A percentile compares a stretch with the other conserved stretches of the same genome.
phyloP scores from a whole-genome alignment of 257 asterid genomes.

The Eucommia ulmoides region DNA sequence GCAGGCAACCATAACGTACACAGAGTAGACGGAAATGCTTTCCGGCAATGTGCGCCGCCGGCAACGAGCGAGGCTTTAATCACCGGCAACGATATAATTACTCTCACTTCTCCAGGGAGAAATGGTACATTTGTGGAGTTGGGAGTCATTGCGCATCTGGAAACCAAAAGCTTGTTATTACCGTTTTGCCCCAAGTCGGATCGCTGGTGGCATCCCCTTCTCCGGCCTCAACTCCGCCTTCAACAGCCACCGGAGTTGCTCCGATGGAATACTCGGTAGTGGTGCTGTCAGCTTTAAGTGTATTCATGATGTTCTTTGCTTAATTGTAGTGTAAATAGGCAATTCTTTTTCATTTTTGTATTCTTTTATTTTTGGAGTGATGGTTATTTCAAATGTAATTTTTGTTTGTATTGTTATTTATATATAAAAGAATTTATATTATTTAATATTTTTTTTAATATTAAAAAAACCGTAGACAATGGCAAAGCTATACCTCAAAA shows the following conservation, averaged over 20 bases:
- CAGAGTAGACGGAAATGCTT: slow-evolving; percentile 22
- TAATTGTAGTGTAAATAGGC: no score
- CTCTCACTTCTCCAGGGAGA: slow-evolving; percentile 16
- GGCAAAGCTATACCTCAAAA: no score
- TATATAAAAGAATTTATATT: no score
- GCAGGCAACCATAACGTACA: slow-evolving; percentile 16
- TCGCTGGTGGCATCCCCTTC: slow-evolving; percentile 6
- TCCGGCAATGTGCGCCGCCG: slow-evolving; percentile 15
- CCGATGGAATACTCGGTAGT: no score
- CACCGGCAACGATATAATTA: slow-evolving; percentile 15
- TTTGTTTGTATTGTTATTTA: no score
- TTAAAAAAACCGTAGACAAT: no score
- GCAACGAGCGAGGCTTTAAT: slow-evolving; percentile 1
- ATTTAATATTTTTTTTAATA: no score
- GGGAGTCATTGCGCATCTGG: slow-evolving; percentile 17
- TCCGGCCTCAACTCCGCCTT: not conserved
- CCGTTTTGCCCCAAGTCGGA: slow-evolving; percentile 2
- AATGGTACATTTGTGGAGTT: slow-evolving; percentile 27
- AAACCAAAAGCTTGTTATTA: slow-evolving; percentile 28
- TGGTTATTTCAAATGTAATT: no score
- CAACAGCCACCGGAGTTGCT: slow-evolving; percentile 8
- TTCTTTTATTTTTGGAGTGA: no score
- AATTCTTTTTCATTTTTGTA: no score
- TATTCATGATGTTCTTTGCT: no score
- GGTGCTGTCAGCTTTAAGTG: no score